Conservation (phyloP, 1,284 basidiomycete genomes). For the Ganoderma sinense region DNA sequence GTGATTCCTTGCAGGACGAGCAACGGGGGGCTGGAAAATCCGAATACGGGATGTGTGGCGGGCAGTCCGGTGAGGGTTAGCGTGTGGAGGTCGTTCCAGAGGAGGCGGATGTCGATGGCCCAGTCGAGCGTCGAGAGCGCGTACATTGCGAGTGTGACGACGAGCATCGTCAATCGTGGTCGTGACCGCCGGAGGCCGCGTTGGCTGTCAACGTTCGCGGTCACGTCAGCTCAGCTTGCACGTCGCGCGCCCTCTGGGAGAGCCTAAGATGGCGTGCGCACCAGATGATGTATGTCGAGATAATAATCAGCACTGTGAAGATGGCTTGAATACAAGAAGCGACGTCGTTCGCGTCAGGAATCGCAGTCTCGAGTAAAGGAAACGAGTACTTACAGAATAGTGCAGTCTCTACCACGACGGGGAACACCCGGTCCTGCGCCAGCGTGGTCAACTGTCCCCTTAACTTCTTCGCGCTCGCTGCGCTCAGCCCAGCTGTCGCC, state of each 20-base stretch:
- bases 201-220: constrained; percentile 2
- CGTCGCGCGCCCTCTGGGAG: neutral
- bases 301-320: constrained; percentile 15
- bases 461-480: constrained; percentile 2
- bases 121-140: constrained; percentile 21
- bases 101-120: constrained; percentile 20
- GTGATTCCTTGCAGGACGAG: constrained; percentile 16
- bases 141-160: constrained; percentile 18
- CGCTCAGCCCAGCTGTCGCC: constrained; percentile 11
- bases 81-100: constrained; percentile 14
- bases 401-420: constrained; percentile 17
- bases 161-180: constrained; percentile 12
- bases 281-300: constrained; percentile 15
- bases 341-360: neutral
- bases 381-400: constrained; percentile 10
- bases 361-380: neutral
- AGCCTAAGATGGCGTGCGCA: neutral
- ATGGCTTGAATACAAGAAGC: constrained; percentile 5
- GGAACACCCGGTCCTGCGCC: constrained; percentile 18
- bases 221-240: neutral
- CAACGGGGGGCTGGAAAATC: constrained; percentile 11
- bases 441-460: constrained; percentile 14
- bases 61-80: constrained; percentile 10
- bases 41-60: neutral
- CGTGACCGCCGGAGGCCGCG: constrained; percentile 16